Evolutionary conservation across 495 filamentous ascomycete genomes (phyloP), one percentile per base, ranked within the genome.

Genomic region (Aspergillus saccharolyticus): DNA sequence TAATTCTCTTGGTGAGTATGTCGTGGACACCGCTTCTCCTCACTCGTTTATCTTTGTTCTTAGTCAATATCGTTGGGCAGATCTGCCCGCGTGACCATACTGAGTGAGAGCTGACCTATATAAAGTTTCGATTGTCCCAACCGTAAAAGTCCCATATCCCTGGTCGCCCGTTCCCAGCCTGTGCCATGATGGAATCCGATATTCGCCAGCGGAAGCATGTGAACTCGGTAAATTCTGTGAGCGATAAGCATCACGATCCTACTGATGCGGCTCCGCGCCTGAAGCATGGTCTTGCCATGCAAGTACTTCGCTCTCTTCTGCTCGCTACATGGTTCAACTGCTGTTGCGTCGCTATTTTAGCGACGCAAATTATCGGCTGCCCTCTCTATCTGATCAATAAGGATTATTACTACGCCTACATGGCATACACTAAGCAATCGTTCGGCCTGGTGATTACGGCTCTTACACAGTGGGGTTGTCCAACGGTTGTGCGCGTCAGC

Each of bases 211-310:
- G 75, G 61, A 70, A 69, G 66, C 70, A 67, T 42, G 42, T 55
- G 47, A 51, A 55, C 24, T 48, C 19, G 17, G 42, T 15, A 51
- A 17, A 24, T 19, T 15, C 44, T 22, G 17, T 25, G 16, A 49
- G 54, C n/a, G 21, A 45, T 33, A 33, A 60, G 24, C 43, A 30
- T 52, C 46, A 46, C 19, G 19, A 58, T 19, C 52, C 55, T 54
- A 64, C 69, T 57, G 66, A 68, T 51, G 58, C 57, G 33, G 75
- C 76, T 55, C 76, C 71, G 51, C 78, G 81, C 49, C 76, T 87
- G 45, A 87, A 87, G 64, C 84, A 94, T 80, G 84, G 86, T 42
- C 70, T 80, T 39, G 67, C 80, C 14, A 80, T 82, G 59, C 88
- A 92, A 59, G 39, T 86, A 17, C 54, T 89, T 7, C 83, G 90